These are phyloP conservation scores for Tetrahymena borealis DNA, from an alignment of 73 alveolate species.

Conservation along the genomic window DNA sequence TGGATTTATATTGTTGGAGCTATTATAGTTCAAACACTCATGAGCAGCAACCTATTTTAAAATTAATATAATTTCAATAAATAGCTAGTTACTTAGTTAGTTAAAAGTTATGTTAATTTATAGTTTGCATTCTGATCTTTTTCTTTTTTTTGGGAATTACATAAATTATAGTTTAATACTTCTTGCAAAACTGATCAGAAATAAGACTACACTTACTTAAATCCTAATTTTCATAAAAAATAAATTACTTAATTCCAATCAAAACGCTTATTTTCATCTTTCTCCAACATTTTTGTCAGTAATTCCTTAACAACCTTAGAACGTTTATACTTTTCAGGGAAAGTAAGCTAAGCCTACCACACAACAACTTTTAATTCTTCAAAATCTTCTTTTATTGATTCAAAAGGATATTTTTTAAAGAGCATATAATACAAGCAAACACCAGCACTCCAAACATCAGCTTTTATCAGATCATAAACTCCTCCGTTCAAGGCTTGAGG, in stretches of 20 bases:
- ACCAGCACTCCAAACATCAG: slow-evolving; percentile 40
- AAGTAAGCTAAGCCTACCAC: not conserved
- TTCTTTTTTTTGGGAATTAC: too few relatives aligned
- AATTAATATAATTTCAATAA: too few relatives aligned
- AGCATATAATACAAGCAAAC: slow-evolving; percentile 27
- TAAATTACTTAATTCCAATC: not conserved
- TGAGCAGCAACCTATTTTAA: not conserved
- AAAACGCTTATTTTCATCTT: not conserved
- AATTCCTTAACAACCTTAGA: not conserved
- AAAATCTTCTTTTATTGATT: not conserved
- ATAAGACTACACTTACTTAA: too few relatives aligned
- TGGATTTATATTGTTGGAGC: not conserved
- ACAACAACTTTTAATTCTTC: not conserved
- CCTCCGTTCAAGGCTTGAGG: slow-evolving; percentile 35
- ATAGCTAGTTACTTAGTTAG: too few relatives aligned
- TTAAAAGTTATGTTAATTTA: too few relatives aligned
- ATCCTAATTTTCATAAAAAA: not conserved
- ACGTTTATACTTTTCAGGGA: not conserved
- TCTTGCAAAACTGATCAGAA: too few relatives aligned
- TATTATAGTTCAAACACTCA: not conserved
- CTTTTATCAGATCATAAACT: slow-evolving; percentile 17
- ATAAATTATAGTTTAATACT: too few relatives aligned
- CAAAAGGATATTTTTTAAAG: slow-evolving; percentile 23
- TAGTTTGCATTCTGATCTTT: too few relatives aligned
- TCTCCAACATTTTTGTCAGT: not conserved